Conservation (phyloP, 2,329 filamentous ascomycete genomes). For the Emmonsia crescens region DNA sequence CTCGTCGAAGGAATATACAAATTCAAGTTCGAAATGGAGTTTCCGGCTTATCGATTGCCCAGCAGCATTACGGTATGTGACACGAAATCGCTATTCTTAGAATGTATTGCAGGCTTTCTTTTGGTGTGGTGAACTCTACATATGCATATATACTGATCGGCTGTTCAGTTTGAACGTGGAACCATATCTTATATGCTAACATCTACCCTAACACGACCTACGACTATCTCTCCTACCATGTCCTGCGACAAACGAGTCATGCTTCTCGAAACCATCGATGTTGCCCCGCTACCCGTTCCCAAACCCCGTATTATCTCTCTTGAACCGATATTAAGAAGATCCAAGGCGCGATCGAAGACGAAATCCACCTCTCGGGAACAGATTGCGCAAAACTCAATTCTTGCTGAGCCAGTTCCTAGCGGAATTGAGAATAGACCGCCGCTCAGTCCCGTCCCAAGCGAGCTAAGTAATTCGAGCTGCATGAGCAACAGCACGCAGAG, state of each 20-base stretch:
- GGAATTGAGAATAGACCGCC: conserved; percentile 22
- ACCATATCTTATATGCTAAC: conserved; percentile 87
- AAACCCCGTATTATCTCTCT: conserved; percentile 75
- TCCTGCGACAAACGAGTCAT: conserved; percentile 73
- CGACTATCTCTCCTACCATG: conserved; percentile 67
- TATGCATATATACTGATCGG: conserved; percentile 1
- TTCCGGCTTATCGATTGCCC: conserved; percentile 50
- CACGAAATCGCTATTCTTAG: conserved; percentile 7
- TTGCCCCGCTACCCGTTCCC: conserved; percentile 62
- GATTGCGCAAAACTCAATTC: conserved; percentile 29
- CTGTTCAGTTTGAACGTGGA: conserved; percentile 75
- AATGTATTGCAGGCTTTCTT: conserved; percentile 5
- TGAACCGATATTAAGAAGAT: conserved; percentile 68
- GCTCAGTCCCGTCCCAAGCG: conserved; percentile 48
- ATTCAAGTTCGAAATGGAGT: conserved; percentile 53
- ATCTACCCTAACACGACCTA: conserved; percentile 79
- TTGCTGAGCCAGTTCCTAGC: conserved; percentile 17
- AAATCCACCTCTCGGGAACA: conserved; percentile 33
- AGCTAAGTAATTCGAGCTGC: conserved; percentile 59
- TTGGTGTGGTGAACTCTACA: background rate
- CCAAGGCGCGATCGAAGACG: conserved; percentile 45
- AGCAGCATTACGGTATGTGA: conserved; percentile 83
- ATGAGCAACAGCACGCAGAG: conserved; percentile 54
- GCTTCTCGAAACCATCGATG: conserved; percentile 72
- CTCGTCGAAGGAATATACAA: conserved; percentile 54